Evolutionary conservation across 1,284 basidiomycete species (phyloP), one percentile per base, ranked within the genome.

Genomic region (Naganishia albida): DNA sequence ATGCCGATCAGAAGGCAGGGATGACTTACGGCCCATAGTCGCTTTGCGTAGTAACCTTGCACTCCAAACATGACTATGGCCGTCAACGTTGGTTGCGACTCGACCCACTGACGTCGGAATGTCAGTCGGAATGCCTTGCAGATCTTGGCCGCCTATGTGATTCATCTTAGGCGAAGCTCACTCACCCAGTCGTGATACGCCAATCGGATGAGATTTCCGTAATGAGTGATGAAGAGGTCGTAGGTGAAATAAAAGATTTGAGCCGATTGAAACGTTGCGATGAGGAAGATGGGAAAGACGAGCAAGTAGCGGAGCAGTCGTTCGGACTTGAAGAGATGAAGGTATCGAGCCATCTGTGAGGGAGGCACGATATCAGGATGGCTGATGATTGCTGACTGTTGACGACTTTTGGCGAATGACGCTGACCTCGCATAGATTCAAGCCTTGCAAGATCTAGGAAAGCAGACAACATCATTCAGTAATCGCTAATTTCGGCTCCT

Each of bases 221-320:
- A 60, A 42, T 60, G 46, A 23, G 38, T 39, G 30, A 60, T 50
- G 30, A 60, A 60, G 6, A 60, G 20, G 18, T 50, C 46, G 20
- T 48, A 60, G 8, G 57, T 60, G 20, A 48, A 25, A 20, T 60
- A 60, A 46, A 60, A 49, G 20, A 60, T 49, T 13, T 60, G 57
- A n/a, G 57, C 39, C 7, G 57, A 60, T 50, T 60, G 57, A 38
- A 50, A 60, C 20, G 57, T 50, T 12, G 57, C 57, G n/a, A 60
- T 42, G 23, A 40, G 3, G 38, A 60, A 60, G 23, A 50, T 23
- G 3, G 57, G 57, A 16, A 60, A 12, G 46, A 60, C 56, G 34
- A 60, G n/a, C 12, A 23, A 23, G 30, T 60, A 60, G 1, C 56
- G 56, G 25, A 60, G 56, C 16, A 60, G 46, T 40, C n/a, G 44